Base-by-base conservation (phyloP, 1,284 basidiomycete genomes). In the Cryptococcus neoformans region DNA sequence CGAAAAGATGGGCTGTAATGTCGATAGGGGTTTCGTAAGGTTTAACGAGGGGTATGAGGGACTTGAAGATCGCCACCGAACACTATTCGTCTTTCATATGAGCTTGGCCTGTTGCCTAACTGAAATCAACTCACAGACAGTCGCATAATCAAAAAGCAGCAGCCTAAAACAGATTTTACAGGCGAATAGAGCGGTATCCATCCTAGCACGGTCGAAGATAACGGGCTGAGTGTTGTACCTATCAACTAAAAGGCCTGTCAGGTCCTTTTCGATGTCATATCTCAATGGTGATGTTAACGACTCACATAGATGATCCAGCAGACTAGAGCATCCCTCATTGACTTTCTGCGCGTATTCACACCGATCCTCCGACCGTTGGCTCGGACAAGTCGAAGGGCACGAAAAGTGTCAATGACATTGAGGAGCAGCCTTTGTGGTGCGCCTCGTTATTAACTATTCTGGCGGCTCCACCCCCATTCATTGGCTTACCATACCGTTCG, bases 181-280 rank as follows among this genome's bases (percentile, higher is more conserved):
- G 67, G 62, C 0, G 56, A 42, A 52, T 73, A 75, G 44, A 75
- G 65, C 1, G 73, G 73, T 36, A 74, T 42, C 73, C 73, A 75
- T 34, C 57, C 57, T 6, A 73, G 41, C 9, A 66, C 3, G 0
- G 42, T 46, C 21, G 72, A 65, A 0, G 60, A 36, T 0, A 56
- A n/a, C 1, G 53, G 44, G 9, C 54, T 56, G 2, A 62, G 35
- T 0, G 57, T 59, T 28, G 61, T 59, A 7, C 55, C 62, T 1
- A 49, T 36, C 3, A 70, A 55, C 70, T 72, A 48, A 0, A n/a
- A 11, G 12, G 42, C 0, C 12, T 2, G 6, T 6, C 14, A 57
- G 48, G 16, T 6, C 44, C 47, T 34, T 38, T 21, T 37, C 40
- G 44, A 12, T 14, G 37, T 9, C 48, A 28, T 7, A 35, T 8